Percentiles rank a stretch among this genome's conserved stretches.
Evolutionary conservation across 2,329 filamentous ascomycete species (phyloP).

Genomic region (Fusarium napiforme): DNA sequence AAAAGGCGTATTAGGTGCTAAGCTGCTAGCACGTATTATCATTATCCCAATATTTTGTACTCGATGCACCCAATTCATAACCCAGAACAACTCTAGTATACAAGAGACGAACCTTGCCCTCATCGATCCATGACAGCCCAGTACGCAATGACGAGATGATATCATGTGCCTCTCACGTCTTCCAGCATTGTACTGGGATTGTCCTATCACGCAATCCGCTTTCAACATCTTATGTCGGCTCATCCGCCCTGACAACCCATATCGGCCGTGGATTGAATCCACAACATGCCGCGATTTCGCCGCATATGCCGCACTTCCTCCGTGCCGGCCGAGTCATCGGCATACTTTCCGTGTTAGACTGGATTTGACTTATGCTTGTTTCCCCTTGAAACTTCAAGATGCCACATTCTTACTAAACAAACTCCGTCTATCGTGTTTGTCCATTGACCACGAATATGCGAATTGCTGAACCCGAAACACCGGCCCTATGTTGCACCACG

Average conservation of each 20-base stretch:
- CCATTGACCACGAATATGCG: conserved; percentile 23
- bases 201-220: conserved; percentile 43
- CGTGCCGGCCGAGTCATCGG: conserved; percentile 35
- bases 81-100: conserved; percentile 20
- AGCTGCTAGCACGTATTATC: conserved; percentile 28
- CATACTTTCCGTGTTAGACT: conserved; percentile 27
- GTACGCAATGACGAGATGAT: conserved; percentile 10
- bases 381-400: conserved; percentile 6
- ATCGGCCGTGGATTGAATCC: conserved; percentile 16
- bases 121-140: conserved; percentile 7
- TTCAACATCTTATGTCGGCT: conserved; percentile 27
- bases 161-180: conserved; percentile 24
- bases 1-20: conserved; percentile 13
- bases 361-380: conserved; percentile 28
- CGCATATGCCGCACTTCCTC: conserved; percentile 41
- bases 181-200: conserved; percentile 27
- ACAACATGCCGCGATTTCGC: conserved; percentile 42
- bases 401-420: conserved; percentile 7
- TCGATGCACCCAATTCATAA: conserved; percentile 14
- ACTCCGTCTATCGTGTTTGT: conserved; percentile 33
- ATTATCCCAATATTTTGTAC: conserved; percentile 26
- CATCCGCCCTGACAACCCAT: conserved; percentile 31
- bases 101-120: conserved; percentile 13
- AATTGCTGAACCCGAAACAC: conserved; percentile 9
- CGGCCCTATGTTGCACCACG: conserved; percentile 11